Percentiles rank a stretch among this genome's conserved stretches.
Evolutionary conservation across 2,329 filamentous ascomycete species (phyloP).

Genomic region (Phyllachora maydis): DNA sequence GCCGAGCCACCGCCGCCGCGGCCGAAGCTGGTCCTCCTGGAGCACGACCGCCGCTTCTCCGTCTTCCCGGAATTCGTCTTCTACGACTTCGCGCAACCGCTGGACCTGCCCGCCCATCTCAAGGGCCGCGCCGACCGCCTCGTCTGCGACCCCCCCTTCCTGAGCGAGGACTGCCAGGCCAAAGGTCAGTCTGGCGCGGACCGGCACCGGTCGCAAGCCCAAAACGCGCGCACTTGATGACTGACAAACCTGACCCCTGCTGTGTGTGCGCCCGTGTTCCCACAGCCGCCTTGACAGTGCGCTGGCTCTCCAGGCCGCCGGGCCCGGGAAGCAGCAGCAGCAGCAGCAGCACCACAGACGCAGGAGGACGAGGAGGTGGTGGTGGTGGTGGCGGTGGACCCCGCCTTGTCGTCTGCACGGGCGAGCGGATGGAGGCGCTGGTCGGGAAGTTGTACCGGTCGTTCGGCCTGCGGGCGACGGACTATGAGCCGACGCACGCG

Average conservation of each 20-base stretch:
- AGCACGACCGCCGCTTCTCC: constrained; percentile 53
- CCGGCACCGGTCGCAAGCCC: too few species aligned
- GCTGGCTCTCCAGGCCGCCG: constrained; percentile 41
- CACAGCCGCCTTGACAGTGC: constrained; percentile 46
- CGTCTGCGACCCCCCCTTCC: constrained; percentile 60
- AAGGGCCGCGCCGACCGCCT: constrained; percentile 47
- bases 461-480: constrained; percentile 41
- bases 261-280: too few species aligned
- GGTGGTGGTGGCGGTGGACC: background rate
- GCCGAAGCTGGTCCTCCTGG: constrained; percentile 46
- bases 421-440: constrained; percentile 51
- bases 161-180: constrained; percentile 63
- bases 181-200: constrained; percentile 29
- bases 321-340: too few species aligned
- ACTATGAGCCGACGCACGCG: constrained; percentile 48
- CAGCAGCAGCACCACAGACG: too few species aligned
- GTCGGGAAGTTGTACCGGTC: constrained; percentile 46
- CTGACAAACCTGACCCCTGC: too few species aligned
- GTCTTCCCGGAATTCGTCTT: constrained; percentile 55
- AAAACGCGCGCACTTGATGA: too few species aligned
- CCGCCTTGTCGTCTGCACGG: constrained; percentile 48
- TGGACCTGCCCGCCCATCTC: constrained; percentile 39
- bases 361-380: too few species aligned
- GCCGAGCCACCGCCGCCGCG: constrained; percentile 4
- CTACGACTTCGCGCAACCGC: constrained; percentile 54